Base-by-base conservation (phyloP, 768 basidiomycete species). In the Cyclocybe cylindracea region DNA sequence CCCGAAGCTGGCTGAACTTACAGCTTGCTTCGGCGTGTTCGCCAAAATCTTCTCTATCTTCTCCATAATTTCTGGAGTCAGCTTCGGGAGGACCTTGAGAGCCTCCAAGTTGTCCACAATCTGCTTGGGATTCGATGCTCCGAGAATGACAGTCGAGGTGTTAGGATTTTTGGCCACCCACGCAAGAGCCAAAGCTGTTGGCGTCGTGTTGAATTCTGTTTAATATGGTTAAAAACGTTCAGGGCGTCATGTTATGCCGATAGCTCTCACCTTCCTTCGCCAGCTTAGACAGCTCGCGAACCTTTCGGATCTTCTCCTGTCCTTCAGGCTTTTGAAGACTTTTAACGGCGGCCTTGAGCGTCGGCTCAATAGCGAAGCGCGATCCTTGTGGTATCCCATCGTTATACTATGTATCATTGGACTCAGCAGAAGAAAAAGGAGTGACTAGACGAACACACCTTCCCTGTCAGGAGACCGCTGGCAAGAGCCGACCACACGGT, bases 401-500 rank as follows among this genome's bases (percentile, higher is more conserved):
- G 68, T 90, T 89, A 71, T 87, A 86, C 85, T 79, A 16, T 7
- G 10, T 2, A 19, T 33, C 8, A 49, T 34, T 13, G 33, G 7
- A 42, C 13, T 1, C 10, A 31, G 10, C 19, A 35, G 33, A 33
- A 16, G 5, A 46, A 46, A 16, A 16, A n/a, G 41, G 37, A 49
- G 39, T 11, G 8, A 31, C 4, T n/a, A 31, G 24, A 24, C 5
- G 24, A 24, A 24, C 19, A 38, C 53, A 82, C 86, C 75, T 91
- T 91, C 46, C 90, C 91, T 9, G 89, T 92, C 18, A 92, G 77
- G 41, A 92, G 56, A 44, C 91, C 91, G 14, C 76, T 72, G n/a
- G 83, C 83, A 33, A 94, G 83, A 10, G 87, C 79, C 2, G 86
- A 88, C 72, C 79, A 94, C 11, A 86, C 84, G 10, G 87, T 92